phyloP scores from a whole-genome alignment of 208 protist species.

The Tetramitus jugosus region DNA sequence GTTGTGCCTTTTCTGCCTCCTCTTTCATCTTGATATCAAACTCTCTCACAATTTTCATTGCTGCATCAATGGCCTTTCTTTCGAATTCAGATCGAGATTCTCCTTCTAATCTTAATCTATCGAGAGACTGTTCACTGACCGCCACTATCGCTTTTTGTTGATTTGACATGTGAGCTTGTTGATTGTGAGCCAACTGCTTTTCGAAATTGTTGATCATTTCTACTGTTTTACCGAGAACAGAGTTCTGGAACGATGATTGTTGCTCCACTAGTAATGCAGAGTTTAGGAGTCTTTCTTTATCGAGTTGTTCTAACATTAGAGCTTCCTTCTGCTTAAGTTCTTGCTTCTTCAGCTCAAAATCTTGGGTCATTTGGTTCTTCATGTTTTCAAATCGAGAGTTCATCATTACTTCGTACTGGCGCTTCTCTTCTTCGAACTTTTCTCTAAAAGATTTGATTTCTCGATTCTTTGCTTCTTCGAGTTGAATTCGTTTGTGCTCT shows the following conservation, averaged over 20 bases:
- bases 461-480: background rate
- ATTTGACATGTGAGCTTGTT: background rate
- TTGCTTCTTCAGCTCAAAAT: background rate
- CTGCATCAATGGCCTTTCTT: background rate
- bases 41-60: constrained; percentile 1
- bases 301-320: background rate
- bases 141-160: background rate
- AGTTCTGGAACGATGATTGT: background rate
- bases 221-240: background rate
- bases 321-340: background rate
- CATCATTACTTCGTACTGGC: background rate
- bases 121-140: background rate
- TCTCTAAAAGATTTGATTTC: background rate
- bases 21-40: constrained; percentile 9
- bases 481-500: background rate
- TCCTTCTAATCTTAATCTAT: background rate
- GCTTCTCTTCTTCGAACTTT: background rate
- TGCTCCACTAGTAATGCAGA: background rate
- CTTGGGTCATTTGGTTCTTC: background rate
- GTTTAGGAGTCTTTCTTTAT: background rate
- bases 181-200: background rate
- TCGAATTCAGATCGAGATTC: background rate
- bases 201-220: background rate
- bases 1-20: background rate
- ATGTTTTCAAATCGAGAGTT: constrained; percentile 6